These are phyloP conservation scores for Cyclospora cayetanensis DNA, from an alignment of 169 alveolate genomes.

Conservation along the genomic window DNA sequence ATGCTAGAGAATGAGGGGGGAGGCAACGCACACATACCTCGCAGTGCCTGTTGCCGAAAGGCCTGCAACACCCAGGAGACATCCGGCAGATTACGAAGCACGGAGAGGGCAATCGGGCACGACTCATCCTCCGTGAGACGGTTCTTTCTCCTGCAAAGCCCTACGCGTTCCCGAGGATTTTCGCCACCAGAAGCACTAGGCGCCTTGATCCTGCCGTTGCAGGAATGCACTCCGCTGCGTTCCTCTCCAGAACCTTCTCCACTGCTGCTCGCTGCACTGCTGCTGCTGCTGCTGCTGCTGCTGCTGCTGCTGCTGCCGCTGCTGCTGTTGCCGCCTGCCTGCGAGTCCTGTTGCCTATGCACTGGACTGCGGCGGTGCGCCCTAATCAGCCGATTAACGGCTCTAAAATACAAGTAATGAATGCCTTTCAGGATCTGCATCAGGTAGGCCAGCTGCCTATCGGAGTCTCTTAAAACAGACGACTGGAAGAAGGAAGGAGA, in stretches of 20 bases:
- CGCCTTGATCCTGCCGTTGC: background rate
- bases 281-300: conserved; percentile 20
- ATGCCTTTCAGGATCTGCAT: background rate
- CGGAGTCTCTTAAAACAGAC: background rate
- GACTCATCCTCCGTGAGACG: background rate
- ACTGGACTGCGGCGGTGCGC: background rate
- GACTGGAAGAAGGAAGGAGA: background rate
- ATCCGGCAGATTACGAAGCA: background rate
- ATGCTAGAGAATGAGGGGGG: background rate
- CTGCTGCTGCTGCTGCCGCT: background rate
- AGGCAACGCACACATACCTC: background rate
- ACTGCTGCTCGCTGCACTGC: background rate
- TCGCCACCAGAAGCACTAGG: conserved; percentile 2
- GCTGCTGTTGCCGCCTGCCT: background rate
- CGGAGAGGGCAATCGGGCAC: background rate
- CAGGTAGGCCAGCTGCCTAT: conserved; percentile 26
- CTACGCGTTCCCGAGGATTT: background rate
- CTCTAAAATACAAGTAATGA: background rate
- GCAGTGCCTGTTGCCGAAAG: background rate
- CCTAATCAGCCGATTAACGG: background rate
- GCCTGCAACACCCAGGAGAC: conserved; percentile 19
- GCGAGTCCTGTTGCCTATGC: background rate
- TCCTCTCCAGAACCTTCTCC: background rate
- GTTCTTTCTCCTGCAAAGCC: background rate
- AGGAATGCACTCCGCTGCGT: background rate